Percentiles rank a stretch among this genome's conserved stretches.
These are phyloP conservation scores for Teratosphaeria pseudoeucalypti DNA, from an alignment of 2,329 filamentous ascomycete species.

Conservation along the genomic window DNA sequence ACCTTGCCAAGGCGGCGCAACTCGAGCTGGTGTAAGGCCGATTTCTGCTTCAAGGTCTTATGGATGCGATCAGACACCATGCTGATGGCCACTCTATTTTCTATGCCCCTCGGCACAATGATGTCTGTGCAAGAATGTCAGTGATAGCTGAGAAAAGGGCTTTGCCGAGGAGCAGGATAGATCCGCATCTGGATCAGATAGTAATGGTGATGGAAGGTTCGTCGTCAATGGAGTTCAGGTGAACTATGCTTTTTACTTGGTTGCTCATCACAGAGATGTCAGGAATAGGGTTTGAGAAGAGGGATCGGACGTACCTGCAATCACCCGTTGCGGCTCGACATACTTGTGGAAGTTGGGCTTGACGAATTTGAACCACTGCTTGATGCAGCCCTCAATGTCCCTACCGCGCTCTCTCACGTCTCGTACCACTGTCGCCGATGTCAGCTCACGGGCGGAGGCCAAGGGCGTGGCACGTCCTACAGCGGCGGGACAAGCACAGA, in stretches of 20 bases:
- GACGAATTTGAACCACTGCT: conserved; percentile 94
- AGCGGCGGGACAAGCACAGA: conserved; percentile 78
- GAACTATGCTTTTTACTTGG: conserved; percentile 30
- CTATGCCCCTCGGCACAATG: conserved; percentile 87
- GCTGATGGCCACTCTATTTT: conserved; percentile 82
- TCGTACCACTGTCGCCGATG: conserved; percentile 53
- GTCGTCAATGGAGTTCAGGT: conserved; percentile 28
- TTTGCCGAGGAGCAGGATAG: not conserved
- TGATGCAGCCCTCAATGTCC: conserved; percentile 90
- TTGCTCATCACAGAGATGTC: conserved; percentile 24
- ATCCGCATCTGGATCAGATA: not conserved
- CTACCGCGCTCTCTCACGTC: conserved; percentile 83
- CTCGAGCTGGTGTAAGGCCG: conserved; percentile 67
- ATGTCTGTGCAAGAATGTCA: conserved; percentile 51
- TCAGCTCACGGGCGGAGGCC: not conserved
- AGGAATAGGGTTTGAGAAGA: not conserved
- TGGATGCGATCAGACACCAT: conserved; percentile 94
- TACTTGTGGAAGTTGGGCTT: conserved; percentile 95
- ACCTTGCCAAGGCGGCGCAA: conserved; percentile 65
- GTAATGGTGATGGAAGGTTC: conserved; percentile 26
- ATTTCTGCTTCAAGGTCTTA: conserved; percentile 78
- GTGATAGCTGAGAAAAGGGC: not conserved
- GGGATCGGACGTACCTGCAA: conserved; percentile 51
- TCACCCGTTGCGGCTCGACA: conserved; percentile 81
- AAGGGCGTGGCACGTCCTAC: conserved; percentile 40